Evolutionary conservation across 768 basidiomycete genomes (phyloP), one percentile per base, ranked within the genome.

Genomic region (Rhodotorula babjevae): DNA sequence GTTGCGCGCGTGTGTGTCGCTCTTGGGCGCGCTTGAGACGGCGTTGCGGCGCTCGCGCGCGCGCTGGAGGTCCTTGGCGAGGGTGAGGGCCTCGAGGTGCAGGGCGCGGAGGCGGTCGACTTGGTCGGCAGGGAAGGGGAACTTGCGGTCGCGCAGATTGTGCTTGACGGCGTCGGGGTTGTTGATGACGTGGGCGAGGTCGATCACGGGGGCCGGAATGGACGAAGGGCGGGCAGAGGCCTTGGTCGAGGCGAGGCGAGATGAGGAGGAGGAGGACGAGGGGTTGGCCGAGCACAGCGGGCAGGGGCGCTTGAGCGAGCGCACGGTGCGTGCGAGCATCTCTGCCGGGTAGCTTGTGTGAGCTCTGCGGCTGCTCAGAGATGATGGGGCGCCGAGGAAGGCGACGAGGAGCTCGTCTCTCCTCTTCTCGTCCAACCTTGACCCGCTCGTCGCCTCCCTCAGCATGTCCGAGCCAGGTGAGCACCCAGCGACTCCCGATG

Each of bases 141-240:
- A 72, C 10, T 67, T 69, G 42, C 74, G 70, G 19, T 72, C 64
- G 18, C 27, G 15, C 14, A 75, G 29, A 58, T 75, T 72, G 11
- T 33, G 52, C 47, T 75, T 75, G 42, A 69, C 63, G n/a, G 44
- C 12, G 2, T 58, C 44, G 0, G 74, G 68, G 10, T 15, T 11
- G 46, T 33, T 10, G 61, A 75, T 61, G 15, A 75, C 62, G 47
- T 50, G 46, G 23, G 56, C 16, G 55, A 75, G 68, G 62, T 75
- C 74, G 68, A 75, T 56, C 1, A 72, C 67, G 12, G 74, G 71
- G 6, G 47, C 40, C 7, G 74, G 70, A 29, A 75, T 61, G 50
- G 74, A 65, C 25, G 72, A 61, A 10, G 67, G 60, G 55, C 68
- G 72, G 23, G 72, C 15, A 0, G 67, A 68, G 42, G 67, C 44